Conservation (phyloP, 2,329 filamentous ascomycete genomes). For the Hypoxylon sp. region DNA sequence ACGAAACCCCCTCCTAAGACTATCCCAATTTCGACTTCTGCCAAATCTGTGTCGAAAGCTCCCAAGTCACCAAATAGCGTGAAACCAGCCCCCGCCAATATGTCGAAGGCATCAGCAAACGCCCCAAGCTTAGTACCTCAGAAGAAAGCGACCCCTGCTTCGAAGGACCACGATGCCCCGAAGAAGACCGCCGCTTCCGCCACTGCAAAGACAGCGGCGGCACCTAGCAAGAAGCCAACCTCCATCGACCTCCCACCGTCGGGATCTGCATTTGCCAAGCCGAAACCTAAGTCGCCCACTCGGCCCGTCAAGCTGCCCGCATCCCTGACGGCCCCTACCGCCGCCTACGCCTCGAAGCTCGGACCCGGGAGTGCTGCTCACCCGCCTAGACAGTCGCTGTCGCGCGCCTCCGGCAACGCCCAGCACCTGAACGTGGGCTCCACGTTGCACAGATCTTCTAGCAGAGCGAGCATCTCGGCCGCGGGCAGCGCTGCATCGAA, state of each 20-base stretch:
- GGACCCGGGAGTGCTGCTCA: constrained; percentile 50
- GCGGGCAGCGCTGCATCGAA: constrained; percentile 44
- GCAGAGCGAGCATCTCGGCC: constrained; percentile 58
- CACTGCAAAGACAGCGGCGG: constrained; percentile 49
- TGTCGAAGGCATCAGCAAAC: constrained; percentile 49
- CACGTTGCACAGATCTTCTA: constrained; percentile 57
- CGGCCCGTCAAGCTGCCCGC: constrained; percentile 74
- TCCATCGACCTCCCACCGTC: constrained; percentile 56
- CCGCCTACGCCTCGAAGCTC: constrained; percentile 74
- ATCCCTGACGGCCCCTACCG: constrained; percentile 76
- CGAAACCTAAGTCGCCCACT: constrained; percentile 75
- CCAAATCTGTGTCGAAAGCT: constrained; percentile 51
- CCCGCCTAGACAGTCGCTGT: constrained; percentile 55
- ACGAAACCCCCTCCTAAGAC: constrained; percentile 41
- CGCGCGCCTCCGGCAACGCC: constrained; percentile 55
- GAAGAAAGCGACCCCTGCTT: constrained; percentile 51
- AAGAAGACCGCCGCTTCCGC: constrained; percentile 49
- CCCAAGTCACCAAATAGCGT: constrained; percentile 54
- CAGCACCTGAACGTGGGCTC: constrained; percentile 45
- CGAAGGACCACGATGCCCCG: constrained; percentile 52
- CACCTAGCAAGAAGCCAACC: constrained; percentile 58
- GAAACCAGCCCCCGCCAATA: constrained; percentile 56
- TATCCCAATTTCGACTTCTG: constrained; percentile 45
- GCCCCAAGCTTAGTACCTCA: constrained; percentile 50
- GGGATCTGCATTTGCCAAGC: constrained; percentile 64